Percentiles rank a stretch among this genome's conserved stretches.
Conservation (phyloP, 2,329 filamentous ascomycete genomes). For the Cryphonectria radicalis region DNA sequence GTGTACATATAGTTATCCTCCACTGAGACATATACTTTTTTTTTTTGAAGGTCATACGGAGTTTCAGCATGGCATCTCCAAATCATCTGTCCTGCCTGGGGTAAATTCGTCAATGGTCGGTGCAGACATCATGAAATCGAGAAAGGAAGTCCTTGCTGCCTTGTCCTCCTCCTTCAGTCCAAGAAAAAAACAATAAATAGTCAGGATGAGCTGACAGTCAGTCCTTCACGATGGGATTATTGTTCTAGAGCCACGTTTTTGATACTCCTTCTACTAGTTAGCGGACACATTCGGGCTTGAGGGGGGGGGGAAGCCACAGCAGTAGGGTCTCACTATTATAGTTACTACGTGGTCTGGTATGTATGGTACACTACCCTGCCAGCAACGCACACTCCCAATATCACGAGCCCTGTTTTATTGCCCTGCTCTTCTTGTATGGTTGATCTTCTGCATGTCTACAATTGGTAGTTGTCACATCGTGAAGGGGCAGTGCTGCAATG, state of each 20-base stretch:
- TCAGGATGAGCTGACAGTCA: conserved; percentile 1
- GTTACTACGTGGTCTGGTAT: not conserved
- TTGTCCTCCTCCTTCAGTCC: not conserved
- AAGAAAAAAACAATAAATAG: not conserved
- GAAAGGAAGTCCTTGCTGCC: not conserved
- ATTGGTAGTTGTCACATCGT: no score
- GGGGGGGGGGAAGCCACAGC: not conserved
- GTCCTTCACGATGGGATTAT: not conserved
- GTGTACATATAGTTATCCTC: not conserved
- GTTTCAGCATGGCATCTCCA: conserved; percentile 7
- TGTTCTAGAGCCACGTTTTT: not conserved
- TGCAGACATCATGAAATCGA: not conserved
- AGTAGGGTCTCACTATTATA: not conserved
- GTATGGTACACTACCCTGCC: not conserved
- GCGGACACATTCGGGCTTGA: not conserved
- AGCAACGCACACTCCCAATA: not conserved
- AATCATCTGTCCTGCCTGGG: not conserved
- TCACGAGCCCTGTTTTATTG: not conserved
- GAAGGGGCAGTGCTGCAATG: no score
- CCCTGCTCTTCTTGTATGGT: not conserved
- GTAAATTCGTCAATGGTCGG: not conserved
- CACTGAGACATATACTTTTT: not conserved
- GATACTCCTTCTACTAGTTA: not conserved
- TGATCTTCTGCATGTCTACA: not conserved
- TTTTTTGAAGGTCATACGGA: not conserved